Base-by-base conservation (phyloP, 2,329 filamentous ascomycete species). In the Pseudogymnoascus sp. region DNA sequence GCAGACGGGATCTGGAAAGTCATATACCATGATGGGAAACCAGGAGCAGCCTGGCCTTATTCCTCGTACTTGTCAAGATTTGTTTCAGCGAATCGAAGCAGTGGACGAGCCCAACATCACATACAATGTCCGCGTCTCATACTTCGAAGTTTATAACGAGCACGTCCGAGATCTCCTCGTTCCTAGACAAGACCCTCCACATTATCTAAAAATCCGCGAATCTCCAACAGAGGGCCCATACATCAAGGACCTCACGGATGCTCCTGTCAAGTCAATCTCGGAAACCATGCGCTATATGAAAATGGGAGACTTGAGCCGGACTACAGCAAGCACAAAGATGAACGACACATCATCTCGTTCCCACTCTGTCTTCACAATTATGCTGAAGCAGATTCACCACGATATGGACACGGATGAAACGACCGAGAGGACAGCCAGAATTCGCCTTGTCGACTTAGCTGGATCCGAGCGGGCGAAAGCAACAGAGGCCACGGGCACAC, bases 131-230 rank as follows among this genome's bases (percentile, higher is more conserved):
- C 89, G 94, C 65, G 94, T 97, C 29, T 97, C 92, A 3, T 99
- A 99, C 77, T 97, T 99, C 71, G 94, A 99, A 74, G 94, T 99
- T 64, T 99, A 99, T 82, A 99, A 99, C 75, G 94, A 99, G 77
- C 94, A 97, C 75, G 94, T 99, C 58, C 90, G 94, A 63, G 94
- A 99, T 72, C 79, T 99, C 36, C 84, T 99, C 50, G 88, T 92
- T 0, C 90, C 92, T 9, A 82, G 88, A 29, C 71, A 78, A 8
- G 88, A 89, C 64, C 81, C 89, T 4, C 90, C 92, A 1, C 88
- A 95, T 72, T 97, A 97, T 73, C 88, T 99, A 69, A 97, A 97
- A 76, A 96, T 99, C 71, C 88, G 94, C 70, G 94, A 99, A 77
- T 96, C 91, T 15, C 93, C 92, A 15, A 92, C 87, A 29, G 93